Conservation (phyloP, 352 stramenopile genomes). For the Globisporangium paroecandrum region DNA sequence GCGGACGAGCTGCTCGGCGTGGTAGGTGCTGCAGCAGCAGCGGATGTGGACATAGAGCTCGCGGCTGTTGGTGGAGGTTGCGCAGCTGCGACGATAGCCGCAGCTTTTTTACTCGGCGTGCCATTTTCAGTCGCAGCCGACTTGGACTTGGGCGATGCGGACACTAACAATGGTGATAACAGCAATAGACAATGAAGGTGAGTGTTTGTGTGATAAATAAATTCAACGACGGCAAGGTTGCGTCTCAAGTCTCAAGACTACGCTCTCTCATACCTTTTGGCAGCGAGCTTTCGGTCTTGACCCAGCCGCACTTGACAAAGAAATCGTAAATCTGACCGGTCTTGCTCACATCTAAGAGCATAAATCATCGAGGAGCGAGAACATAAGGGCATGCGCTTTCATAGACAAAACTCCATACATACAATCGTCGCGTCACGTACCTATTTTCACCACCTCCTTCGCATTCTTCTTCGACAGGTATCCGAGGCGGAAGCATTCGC, state of each 20-base stretch:
- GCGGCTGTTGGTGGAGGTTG: not conserved
- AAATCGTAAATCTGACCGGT: slow-evolving; percentile 88
- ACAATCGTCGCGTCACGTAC: slow-evolving; percentile 27
- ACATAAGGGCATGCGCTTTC: no score
- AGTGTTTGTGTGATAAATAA: not conserved
- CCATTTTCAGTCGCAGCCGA: not conserved
- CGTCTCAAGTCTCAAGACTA: not conserved
- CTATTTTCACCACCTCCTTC: slow-evolving; percentile 90
- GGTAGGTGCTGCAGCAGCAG: not conserved
- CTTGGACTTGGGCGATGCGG: slow-evolving; percentile 12
- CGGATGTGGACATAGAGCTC: not conserved
- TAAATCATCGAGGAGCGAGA: slow-evolving; percentile 11
- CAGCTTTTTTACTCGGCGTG: slow-evolving; percentile 1
- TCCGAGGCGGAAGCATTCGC: slow-evolving; percentile 77
- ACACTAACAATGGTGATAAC: slow-evolving; percentile 4
- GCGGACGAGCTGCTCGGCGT: not conserved
- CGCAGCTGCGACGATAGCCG: not conserved
- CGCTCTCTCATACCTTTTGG: slow-evolving; percentile 39
- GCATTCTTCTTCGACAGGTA: slow-evolving; percentile 74
- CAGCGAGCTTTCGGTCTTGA: slow-evolving; percentile 55
- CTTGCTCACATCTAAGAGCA: slow-evolving; percentile 68
- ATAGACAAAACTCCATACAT: no score
- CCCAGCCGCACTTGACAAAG: slow-evolving; percentile 87
- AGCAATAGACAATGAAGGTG: not conserved
- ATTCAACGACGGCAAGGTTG: no score